Base-by-base conservation (phyloP, 768 basidiomycete species). In the Lactarius quietus region DNA sequence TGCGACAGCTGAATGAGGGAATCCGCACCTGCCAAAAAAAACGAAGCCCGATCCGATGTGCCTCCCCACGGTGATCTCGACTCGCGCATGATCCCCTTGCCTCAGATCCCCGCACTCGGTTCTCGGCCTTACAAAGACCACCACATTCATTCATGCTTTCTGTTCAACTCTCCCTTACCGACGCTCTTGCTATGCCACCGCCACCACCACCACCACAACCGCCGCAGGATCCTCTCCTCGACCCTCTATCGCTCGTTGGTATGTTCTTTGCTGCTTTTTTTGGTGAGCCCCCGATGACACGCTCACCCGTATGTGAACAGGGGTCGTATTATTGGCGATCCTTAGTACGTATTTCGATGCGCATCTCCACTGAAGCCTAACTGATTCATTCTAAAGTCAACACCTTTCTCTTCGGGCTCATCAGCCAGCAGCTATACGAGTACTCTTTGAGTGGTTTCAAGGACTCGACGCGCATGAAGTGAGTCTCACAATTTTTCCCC, bases 371-470 rank as follows among this genome's bases (percentile, higher is more conserved):
- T 26, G 8, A 26, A 5, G 14, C 17, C 4, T 17, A 1, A 6
- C 61, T 56, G 23, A 62, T 33, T 29, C 28, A 20, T 15, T 31
- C 9, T 7, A 29, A 26, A 63, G 62, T 57, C 23, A 63, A 48
- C 51, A 26, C 26, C 7, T 51, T 7, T 28, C 45, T 63, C 15
- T 63, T 63, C 23, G 56, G 62, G 12, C 8, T 57, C 18, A 7
- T 63, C 29, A 51, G 9, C 15, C 62, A 63, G 9, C 62, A 63
- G 12, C 38, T 63, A 12, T 57, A 48, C 23, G 6, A 28, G 12
- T 63, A 63, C 51, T 63, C 55, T 56, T 41, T 15, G 7, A 51
- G 23, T n/a, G 56, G 61, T 8, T 56, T 62, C 54, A 35, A 62
- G 14, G 61, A 56, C 26, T 26, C 31, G 61, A 55, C 14, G 29